Evolutionary conservation across 345 rosid species (phyloP).

Genomic region (Corymbia maculata): DNA sequence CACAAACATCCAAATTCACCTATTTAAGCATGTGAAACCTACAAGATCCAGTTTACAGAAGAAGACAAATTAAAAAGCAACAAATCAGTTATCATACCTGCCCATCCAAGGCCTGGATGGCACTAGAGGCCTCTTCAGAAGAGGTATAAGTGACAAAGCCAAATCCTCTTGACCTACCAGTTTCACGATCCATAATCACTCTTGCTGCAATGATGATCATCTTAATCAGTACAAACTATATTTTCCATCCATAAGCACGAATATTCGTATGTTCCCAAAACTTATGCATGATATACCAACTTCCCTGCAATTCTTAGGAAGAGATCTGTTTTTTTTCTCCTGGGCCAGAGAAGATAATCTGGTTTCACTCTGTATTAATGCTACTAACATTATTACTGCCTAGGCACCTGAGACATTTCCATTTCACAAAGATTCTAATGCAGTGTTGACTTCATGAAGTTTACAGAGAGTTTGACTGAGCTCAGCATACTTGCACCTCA

Average conservation of each 20-base stretch:
- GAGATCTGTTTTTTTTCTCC: background rate
- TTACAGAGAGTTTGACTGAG: background rate
- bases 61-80: background rate
- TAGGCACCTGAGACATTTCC: background rate
- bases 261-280: background rate
- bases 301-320: background rate
- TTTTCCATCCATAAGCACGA: background rate
- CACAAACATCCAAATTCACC: background rate
- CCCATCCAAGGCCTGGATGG: constrained; percentile 94
- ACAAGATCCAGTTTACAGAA: background rate
- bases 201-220: constrained; percentile 38
- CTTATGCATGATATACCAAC: background rate
- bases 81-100: constrained; percentile 33
- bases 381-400: background rate
- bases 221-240: background rate
- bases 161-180: constrained; percentile 91
- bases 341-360: background rate
- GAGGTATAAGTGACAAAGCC: constrained; percentile 69
- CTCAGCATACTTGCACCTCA: background rate
- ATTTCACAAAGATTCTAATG: background rate
- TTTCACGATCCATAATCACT: constrained; percentile 84
- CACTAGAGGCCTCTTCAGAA: constrained; percentile 73
- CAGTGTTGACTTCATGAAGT: background rate
- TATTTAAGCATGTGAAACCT: background rate
- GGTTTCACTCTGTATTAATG: background rate